These are phyloP conservation scores for Candolleomyces aberdarensis DNA, from an alignment of 768 basidiomycete genomes.

Conservation along the genomic window DNA sequence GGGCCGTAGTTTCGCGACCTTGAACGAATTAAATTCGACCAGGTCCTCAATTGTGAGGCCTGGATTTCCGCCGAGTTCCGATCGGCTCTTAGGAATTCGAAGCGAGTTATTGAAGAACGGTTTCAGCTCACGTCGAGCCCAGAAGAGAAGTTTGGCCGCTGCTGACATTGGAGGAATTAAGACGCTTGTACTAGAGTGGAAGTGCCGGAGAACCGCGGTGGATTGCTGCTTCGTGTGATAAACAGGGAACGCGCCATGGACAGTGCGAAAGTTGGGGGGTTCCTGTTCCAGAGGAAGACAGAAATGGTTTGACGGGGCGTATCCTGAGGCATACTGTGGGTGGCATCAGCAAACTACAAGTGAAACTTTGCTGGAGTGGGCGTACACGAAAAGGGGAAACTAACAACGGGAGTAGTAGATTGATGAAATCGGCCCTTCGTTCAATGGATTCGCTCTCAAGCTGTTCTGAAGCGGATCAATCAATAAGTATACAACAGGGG, in stretches of 20 bases:
- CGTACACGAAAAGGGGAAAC: constrained; percentile 48
- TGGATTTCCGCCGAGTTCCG: background rate
- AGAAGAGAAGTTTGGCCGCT: constrained; percentile 63
- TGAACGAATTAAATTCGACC: constrained; percentile 29
- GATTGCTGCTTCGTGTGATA: constrained; percentile 6
- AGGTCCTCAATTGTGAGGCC: background rate
- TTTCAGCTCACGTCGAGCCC: constrained; percentile 53
- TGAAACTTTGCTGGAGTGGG: constrained; percentile 5
- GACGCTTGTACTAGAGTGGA: constrained; percentile 14
- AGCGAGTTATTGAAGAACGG: constrained; percentile 1
- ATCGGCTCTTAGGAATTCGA: background rate
- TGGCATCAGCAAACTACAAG: constrained; percentile 2
- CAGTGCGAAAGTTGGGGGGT: constrained; percentile 9
- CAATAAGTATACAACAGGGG: constrained; percentile 2
- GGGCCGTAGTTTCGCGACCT: constrained; percentile 3
- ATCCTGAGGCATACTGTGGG: constrained; percentile 48
- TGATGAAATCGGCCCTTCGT: constrained; percentile 26
- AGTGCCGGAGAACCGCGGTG: background rate
- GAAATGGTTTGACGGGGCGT: constrained; percentile 63
- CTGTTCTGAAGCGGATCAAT: constrained; percentile 14
- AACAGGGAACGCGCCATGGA: constrained; percentile 15
- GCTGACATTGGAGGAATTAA: constrained; percentile 45
- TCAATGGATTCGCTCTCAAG: constrained; percentile 22
- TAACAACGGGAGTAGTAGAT: constrained; percentile 26
- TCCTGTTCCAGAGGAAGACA: constrained; percentile 36